Conservation (phyloP, 2,329 filamentous ascomycete species). For the Ophiocordyceps camponoti-saundersi region DNA sequence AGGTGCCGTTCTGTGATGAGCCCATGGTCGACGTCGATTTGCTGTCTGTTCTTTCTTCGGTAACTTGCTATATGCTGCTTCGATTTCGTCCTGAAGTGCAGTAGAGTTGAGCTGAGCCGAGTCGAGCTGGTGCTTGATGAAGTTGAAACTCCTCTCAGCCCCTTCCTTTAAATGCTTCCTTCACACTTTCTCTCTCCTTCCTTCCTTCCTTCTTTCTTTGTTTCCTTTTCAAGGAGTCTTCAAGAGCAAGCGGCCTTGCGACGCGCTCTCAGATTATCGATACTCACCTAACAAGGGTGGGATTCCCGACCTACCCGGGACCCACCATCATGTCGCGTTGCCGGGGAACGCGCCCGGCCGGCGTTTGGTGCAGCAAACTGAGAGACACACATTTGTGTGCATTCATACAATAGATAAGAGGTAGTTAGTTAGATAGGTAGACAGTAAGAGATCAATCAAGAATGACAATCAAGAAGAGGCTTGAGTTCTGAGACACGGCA, state of each 20-base stretch:
- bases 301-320: background rate
- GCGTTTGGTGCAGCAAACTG: background rate
- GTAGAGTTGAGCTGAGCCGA: too few relatives aligned
- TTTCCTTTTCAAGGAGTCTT: background rate
- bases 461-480: background rate
- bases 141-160: background rate
- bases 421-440: too few relatives aligned
- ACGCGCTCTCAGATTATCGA: background rate
- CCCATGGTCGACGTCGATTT: slow-evolving; percentile 1
- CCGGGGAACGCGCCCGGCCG: background rate
- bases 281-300: background rate
- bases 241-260: background rate
- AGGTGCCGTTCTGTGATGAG: background rate
- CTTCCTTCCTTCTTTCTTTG: background rate
- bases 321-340: background rate
- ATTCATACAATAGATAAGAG: background rate
- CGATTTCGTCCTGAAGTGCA: too few relatives aligned
- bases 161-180: too few relatives aligned
- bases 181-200: too few relatives aligned
- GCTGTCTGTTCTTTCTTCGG: background rate
- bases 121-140: too few relatives aligned
- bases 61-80: background rate
- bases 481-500: background rate
- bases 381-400: background rate
- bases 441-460: too few relatives aligned